Percentiles rank a stretch among this genome's conserved stretches.
Conservation (phyloP, 805 yeast genomes). For the Maudiozyma serrabonitensis region DNA sequence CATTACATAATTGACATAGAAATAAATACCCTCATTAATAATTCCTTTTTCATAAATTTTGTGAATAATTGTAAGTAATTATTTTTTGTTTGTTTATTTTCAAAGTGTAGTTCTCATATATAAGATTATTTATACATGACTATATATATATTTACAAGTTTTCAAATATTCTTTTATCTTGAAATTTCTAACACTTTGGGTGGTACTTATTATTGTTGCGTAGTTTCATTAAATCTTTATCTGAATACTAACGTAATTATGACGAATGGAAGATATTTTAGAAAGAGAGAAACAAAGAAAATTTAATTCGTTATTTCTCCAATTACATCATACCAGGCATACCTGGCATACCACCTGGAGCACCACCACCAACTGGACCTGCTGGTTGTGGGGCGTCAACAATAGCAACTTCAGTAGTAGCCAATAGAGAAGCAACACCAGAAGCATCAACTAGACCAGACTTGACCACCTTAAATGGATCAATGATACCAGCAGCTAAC, state of each 20-base stretch:
- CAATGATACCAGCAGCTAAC: constrained; percentile 95
- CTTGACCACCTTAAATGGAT: constrained; percentile 96
- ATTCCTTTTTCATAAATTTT: no score
- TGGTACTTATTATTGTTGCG: no score
- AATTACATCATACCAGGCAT: constrained; percentile 30
- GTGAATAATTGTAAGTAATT: no score
- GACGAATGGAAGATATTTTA: neutral
- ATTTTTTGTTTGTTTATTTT: no score
- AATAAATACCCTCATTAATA: neutral
- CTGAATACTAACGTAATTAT: no score
- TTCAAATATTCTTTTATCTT: neutral
- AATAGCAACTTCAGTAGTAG: constrained; percentile 97
- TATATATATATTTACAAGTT: neutral
- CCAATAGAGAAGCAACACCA: constrained; percentile 93
- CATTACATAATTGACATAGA: neutral
- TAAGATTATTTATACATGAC: neutral
- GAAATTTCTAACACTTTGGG: no score
- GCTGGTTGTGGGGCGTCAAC: constrained; percentile 88
- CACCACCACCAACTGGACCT: constrained; percentile 45
- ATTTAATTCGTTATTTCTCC: no score
- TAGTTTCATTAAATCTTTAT: no score
- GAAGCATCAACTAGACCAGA: constrained; percentile 92
- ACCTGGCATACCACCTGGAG: constrained; percentile 44
- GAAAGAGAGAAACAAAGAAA: neutral
- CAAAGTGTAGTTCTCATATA: neutral